Conservation (phyloP, 2,329 filamentous ascomycete species). For the Chrysoporthe austroafricana region DNA sequence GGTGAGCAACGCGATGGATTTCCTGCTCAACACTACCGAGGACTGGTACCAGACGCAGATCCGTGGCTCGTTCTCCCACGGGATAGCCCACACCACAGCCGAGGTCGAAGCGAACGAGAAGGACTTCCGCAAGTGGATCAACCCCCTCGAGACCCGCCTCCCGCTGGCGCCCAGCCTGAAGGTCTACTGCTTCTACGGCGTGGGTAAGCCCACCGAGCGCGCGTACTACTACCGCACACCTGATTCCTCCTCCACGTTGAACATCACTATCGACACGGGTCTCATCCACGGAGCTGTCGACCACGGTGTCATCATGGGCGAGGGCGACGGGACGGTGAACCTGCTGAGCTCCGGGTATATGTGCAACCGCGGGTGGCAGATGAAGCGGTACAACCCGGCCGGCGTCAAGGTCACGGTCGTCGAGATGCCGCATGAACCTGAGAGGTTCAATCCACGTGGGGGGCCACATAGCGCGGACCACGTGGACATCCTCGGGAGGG, state of each 20-base stretch:
- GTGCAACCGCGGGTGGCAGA: constrained; percentile 93
- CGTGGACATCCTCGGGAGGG: constrained; percentile 90
- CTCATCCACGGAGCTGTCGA: constrained; percentile 67
- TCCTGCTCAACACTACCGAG: constrained; percentile 78
- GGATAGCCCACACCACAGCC: constrained; percentile 76
- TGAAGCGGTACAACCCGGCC: constrained; percentile 91
- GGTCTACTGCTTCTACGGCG: constrained; percentile 96
- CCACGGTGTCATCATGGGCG: constrained; percentile 91
- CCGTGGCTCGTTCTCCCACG: constrained; percentile 79
- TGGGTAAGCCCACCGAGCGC: constrained; percentile 91
- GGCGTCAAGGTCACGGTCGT: constrained; percentile 79
- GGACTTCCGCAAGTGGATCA: constrained; percentile 86
- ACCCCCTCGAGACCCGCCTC: constrained; percentile 81
- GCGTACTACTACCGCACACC: constrained; percentile 83
- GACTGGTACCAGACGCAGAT: constrained; percentile 83
- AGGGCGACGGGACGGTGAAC: constrained; percentile 95
- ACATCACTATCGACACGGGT: constrained; percentile 73
- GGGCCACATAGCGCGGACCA: constrained; percentile 80
- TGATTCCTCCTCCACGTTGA: constrained; percentile 70
- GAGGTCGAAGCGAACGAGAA: constrained; percentile 83
- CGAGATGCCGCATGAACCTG: constrained; percentile 97
- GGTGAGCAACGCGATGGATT: constrained; percentile 74
- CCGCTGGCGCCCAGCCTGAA: constrained; percentile 88
- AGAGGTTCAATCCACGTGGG: constrained; percentile 82
- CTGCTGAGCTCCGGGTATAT: constrained; percentile 93